Conservation (phyloP, 192 early-diverging fungal species). For the Mortierella hygrophila region DNA sequence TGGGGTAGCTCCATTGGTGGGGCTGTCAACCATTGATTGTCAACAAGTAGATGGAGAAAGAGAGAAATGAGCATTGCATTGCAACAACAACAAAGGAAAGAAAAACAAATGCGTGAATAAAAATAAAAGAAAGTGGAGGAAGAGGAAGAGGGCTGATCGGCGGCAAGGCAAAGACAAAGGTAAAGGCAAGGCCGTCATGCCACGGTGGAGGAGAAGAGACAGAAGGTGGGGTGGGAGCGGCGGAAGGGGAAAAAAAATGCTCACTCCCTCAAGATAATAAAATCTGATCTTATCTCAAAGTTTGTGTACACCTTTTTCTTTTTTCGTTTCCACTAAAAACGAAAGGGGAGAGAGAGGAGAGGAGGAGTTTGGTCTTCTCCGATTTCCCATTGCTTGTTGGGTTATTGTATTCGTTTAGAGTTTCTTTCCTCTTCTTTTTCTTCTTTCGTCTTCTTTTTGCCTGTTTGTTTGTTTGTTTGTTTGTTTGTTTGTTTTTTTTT, state of each 20-base stretch:
- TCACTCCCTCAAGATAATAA: background rate
- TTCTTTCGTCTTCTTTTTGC: background rate
- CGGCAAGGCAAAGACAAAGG: background rate
- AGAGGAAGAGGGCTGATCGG: background rate
- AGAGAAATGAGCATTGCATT: constrained; percentile 3
- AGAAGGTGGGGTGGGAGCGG: background rate
- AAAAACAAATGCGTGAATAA: background rate
- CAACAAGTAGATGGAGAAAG: background rate
- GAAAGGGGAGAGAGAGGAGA: background rate
- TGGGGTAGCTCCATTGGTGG: background rate
- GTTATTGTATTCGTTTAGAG: background rate
- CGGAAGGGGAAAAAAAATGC: background rate
- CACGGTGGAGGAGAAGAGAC: background rate
- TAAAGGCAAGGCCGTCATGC: background rate
- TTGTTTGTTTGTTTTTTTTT: background rate
- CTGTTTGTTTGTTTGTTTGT: background rate
- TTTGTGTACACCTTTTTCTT: background rate
- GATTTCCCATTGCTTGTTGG: background rate
- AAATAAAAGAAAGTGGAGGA: background rate
- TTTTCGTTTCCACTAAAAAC: background rate
- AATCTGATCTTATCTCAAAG: constrained; percentile 7
- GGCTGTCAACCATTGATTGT: background rate
- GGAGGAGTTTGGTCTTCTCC: background rate
- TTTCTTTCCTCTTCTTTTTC: background rate
- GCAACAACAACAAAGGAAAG: background rate